These are phyloP conservation scores for Penicillium olsonii DNA, from an alignment of 2,329 filamentous ascomycete genomes.

Conservation along the genomic window DNA sequence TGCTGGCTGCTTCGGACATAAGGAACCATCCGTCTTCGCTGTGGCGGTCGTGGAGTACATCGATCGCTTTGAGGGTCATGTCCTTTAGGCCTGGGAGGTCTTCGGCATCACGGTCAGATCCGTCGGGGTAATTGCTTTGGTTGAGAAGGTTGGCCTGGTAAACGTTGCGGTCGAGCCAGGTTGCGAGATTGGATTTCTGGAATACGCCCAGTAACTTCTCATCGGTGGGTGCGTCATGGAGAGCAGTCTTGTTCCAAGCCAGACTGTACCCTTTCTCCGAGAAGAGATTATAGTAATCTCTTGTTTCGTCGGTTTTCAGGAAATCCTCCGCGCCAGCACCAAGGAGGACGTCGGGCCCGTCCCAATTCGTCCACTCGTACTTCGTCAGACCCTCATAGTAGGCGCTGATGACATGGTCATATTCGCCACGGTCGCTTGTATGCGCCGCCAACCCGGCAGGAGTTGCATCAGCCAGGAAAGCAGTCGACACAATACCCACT, in stretches of 20 bases:
- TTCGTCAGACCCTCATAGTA: slow-evolving; percentile 75
- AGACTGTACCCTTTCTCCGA: slow-evolving; percentile 71
- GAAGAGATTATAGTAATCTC: slow-evolving; percentile 70
- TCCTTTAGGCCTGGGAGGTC: slow-evolving; percentile 84
- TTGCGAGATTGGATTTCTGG: slow-evolving; percentile 71
- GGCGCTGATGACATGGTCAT: slow-evolving; percentile 73
- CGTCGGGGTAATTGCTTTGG: slow-evolving; percentile 69
- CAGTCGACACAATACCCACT: slow-evolving; percentile 73
- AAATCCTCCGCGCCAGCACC: slow-evolving; percentile 84
- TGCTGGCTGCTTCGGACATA: slow-evolving; percentile 82
- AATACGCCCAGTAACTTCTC: slow-evolving; percentile 76
- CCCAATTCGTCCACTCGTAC: slow-evolving; percentile 76
- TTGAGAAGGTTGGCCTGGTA: slow-evolving; percentile 69
- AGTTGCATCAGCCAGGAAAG: slow-evolving; percentile 73
- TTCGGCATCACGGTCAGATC: slow-evolving; percentile 62
- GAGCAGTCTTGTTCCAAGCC: slow-evolving; percentile 71
- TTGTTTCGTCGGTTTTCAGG: slow-evolving; percentile 60
- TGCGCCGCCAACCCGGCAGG: slow-evolving; percentile 74
- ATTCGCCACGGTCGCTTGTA: slow-evolving; percentile 68
- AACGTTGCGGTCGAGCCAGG: slow-evolving; percentile 84
- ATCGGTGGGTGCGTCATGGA: slow-evolving; percentile 58
- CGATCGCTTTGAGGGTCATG: slow-evolving; percentile 85
- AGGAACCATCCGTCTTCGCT: slow-evolving; percentile 78
- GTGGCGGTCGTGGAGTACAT: slow-evolving; percentile 68
- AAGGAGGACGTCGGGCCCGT: slow-evolving; percentile 77